phyloP scores from a whole-genome alignment of 192 early-diverging fungal genomes.

The Pilobolus umbonatus region DNA sequence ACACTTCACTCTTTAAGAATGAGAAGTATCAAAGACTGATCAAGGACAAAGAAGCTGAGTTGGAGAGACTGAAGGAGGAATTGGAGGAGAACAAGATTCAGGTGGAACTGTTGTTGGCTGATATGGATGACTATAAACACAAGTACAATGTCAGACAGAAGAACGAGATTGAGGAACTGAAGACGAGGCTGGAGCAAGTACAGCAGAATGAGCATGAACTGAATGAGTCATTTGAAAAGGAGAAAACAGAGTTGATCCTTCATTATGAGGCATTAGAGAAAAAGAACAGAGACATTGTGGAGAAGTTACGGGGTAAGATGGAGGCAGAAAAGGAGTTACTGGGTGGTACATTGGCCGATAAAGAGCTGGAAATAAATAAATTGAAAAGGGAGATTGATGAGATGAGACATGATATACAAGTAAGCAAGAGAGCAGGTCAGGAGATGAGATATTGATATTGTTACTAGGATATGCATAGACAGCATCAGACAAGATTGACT shows the following conservation, averaged over 20 bases:
- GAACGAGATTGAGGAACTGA: not conserved
- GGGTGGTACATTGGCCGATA: not conserved
- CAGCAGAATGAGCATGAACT: not conserved
- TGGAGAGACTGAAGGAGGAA: too few relatives aligned
- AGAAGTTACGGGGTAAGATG: constrained; percentile 19
- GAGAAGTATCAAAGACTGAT: too few relatives aligned
- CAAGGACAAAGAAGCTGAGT: too few relatives aligned
- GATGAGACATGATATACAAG: constrained; percentile 13
- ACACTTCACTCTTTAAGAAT: too few relatives aligned
- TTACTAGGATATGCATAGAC: constrained; percentile 22
- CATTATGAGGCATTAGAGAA: constrained; percentile 8
- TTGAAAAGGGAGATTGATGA: constrained; percentile 15
- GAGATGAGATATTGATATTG: not conserved
- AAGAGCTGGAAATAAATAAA: constrained; percentile 7
- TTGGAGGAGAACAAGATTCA: too few relatives aligned
- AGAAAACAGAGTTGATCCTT: not conserved
- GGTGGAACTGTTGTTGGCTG: too few relatives aligned
- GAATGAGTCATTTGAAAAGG: constrained; percentile 16
- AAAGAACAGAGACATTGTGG: constrained; percentile 13
- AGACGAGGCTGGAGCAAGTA: not conserved
- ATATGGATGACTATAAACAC: too few relatives aligned
- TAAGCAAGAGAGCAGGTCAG: not conserved
- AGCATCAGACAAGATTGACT: constrained; percentile 24
- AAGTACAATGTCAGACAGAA: too few relatives aligned
- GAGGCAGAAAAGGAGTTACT: constrained; percentile 13